Evolutionary conservation across 1,284 basidiomycete genomes (phyloP).

Genomic region (Mycosarcoma maydis): DNA sequence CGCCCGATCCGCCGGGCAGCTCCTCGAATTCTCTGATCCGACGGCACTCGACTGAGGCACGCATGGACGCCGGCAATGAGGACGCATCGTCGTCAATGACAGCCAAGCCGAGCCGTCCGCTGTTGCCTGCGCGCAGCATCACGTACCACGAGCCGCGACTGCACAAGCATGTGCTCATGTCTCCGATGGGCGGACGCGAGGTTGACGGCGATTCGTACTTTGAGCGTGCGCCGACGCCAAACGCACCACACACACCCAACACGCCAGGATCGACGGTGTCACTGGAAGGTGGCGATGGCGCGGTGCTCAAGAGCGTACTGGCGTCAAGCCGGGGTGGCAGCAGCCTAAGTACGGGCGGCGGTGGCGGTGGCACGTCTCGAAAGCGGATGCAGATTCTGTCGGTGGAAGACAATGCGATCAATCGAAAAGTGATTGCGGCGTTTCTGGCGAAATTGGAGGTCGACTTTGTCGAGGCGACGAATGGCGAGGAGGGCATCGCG

Average conservation of each 20-base stretch:
- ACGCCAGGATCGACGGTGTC: conserved; percentile 68
- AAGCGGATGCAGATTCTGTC: conserved; percentile 53
- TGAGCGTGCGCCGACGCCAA: conserved; percentile 30
- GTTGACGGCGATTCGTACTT: conserved; percentile 45
- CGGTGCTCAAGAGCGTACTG: conserved; percentile 69
- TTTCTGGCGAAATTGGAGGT: conserved; percentile 50
- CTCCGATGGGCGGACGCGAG: conserved; percentile 42
- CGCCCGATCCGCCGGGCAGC: conserved; percentile 50
- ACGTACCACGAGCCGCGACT: conserved; percentile 62
- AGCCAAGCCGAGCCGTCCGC: conserved; percentile 34
- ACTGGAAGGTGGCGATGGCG: conserved; percentile 70
- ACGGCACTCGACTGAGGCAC: conserved; percentile 59
- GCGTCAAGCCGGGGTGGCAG: conserved; percentile 13
- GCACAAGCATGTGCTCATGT: conserved; percentile 58
- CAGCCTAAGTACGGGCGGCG: conserved; percentile 9
- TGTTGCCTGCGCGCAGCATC: conserved; percentile 59
- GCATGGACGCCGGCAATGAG: conserved; percentile 32
- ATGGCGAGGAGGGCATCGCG: conserved; percentile 57
- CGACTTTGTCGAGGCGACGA: conserved; percentile 51
- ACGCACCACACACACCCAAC: conserved; percentile 66
- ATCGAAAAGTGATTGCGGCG: conserved; percentile 54
- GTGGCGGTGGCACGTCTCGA: conserved; percentile 29
- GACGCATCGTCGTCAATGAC: conserved; percentile 6
- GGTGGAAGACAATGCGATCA: conserved; percentile 63
- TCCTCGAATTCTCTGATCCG: conserved; percentile 44